Evolutionary conservation across 177 flowering plant genomes (phyloP), one percentile per base, ranked within the genome.

Genomic region (Tripterygium wilfordii): DNA sequence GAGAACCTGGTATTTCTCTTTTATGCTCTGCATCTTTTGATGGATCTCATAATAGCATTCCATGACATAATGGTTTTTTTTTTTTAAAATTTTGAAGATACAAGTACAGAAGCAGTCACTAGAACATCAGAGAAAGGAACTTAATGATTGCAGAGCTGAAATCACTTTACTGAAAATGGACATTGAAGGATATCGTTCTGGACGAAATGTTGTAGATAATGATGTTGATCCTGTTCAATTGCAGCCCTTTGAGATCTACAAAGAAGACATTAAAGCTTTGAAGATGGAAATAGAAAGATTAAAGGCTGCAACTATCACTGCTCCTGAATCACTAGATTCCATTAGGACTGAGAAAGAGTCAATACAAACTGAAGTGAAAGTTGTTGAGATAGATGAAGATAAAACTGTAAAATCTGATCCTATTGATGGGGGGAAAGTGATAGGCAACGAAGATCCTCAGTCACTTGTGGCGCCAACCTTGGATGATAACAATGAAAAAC

Each of bases 91-190:
- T 17, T 8, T 30, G 33, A 30, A 92, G 99, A 75, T 86, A 38
- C 88, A 79, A 66, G 68, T 68, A 51, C 53, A 78, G 64, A 89
- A 75, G 77, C 77, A 80, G 45, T 62, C 88, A 24, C 51, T 66
- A 58, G 97, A 89, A 51, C 70, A 55, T 58, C 85, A 84, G 64
- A 79, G 86, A 45, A 77, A 66, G 66, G 85, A 89, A 48, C 82
- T 89, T 10, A 89, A 82, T 75, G 95, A 72, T 45, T 86, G 89
- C 58, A 77, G 91, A 61, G 80, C 95, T 49, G 99, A 92, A 64
- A 83, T 89, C 52, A 88, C 94, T 56, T 69, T 97, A 36, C 76
- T 92, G 36, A 84, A 92, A 67, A 77, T 82, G 95, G 85, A 78
- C 29, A 77, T 86, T 33, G 96, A 84, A 72, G 89, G 94, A 49